These are phyloP conservation scores for Auricularia cornea DNA, from an alignment of 768 basidiomycete genomes.

Conservation along the genomic window DNA sequence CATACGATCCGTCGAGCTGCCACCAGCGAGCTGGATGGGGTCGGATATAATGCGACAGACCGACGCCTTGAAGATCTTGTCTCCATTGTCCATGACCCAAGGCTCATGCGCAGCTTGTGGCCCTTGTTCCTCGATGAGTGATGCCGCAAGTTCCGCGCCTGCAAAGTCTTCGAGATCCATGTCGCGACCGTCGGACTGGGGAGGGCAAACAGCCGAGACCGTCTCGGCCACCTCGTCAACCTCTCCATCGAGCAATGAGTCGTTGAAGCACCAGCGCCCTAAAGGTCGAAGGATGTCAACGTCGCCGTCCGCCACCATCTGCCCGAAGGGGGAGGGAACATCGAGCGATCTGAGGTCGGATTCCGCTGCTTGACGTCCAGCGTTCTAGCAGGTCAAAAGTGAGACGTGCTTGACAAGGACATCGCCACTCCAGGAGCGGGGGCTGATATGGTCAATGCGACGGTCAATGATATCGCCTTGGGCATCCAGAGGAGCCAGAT, in stretches of 20 bases:
- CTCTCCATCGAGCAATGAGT: not conserved
- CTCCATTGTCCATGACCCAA: not conserved
- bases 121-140: not conserved
- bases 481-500: not conserved
- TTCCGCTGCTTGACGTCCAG: not conserved
- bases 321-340: not conserved
- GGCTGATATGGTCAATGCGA: not conserved
- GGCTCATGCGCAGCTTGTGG: not conserved
- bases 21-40: not conserved
- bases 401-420: not conserved
- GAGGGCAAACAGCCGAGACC: too few species aligned
- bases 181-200: not conserved
- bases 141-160: not conserved
- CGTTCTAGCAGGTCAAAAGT: not conserved
- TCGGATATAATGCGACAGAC: not conserved
- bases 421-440: not conserved
- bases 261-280: not conserved
- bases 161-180: not conserved
- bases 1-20: not conserved
- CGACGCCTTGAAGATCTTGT: not conserved
- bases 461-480: not conserved
- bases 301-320: not conserved
- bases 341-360: not conserved
- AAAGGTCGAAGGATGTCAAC: not conserved
- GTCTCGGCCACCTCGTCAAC: not conserved